Evolutionary conservation across 2,329 filamentous ascomycete species (phyloP).

Genomic region (Venturia pyrina): DNA sequence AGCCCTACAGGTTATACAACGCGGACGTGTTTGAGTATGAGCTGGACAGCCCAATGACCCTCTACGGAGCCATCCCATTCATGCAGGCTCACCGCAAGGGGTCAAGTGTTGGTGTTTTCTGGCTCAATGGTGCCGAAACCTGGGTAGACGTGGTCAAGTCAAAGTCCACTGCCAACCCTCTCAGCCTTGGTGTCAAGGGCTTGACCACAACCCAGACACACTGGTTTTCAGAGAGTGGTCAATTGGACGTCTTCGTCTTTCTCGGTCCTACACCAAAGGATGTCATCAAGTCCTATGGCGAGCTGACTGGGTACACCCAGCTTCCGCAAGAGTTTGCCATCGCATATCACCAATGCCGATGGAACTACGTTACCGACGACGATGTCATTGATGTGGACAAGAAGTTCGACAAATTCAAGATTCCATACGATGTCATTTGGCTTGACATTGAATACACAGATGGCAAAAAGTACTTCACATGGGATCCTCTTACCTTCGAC

Average conservation of each 20-base stretch:
- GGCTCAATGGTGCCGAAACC: constrained; percentile 93
- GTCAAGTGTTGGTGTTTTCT: constrained; percentile 92
- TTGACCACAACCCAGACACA: constrained; percentile 79
- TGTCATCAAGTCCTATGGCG: constrained; percentile 70
- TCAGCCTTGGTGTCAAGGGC: constrained; percentile 59
- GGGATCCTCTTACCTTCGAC: constrained; percentile 80
- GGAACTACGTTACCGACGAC: constrained; percentile 97
- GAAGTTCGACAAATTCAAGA: constrained; percentile 90
- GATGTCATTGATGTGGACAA: constrained; percentile 94
- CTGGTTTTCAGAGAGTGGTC: constrained; percentile 89
- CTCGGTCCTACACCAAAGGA: constrained; percentile 79
- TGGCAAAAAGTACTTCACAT: constrained; percentile 96
- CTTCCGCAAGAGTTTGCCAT: constrained; percentile 88
- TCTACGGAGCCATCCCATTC: constrained; percentile 94
- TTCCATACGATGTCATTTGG: constrained; percentile 98
- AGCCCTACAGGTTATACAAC: constrained; percentile 94
- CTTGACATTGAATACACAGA: constrained; percentile 97
- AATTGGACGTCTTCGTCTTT: constrained; percentile 90
- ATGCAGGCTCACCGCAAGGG: constrained; percentile 95
- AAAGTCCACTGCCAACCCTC: constrained; percentile 62
- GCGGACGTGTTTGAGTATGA: constrained; percentile 97
- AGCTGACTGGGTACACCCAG: constrained; percentile 83
- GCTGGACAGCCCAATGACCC: constrained; percentile 93
- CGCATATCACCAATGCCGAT: constrained; percentile 93
- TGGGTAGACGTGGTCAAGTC: constrained; percentile 92